Evolutionary conservation across 192 early-diverging fungal genomes (phyloP), one percentile per base, ranked within the genome.

Genomic region (Blastocladiella britannica): DNA sequence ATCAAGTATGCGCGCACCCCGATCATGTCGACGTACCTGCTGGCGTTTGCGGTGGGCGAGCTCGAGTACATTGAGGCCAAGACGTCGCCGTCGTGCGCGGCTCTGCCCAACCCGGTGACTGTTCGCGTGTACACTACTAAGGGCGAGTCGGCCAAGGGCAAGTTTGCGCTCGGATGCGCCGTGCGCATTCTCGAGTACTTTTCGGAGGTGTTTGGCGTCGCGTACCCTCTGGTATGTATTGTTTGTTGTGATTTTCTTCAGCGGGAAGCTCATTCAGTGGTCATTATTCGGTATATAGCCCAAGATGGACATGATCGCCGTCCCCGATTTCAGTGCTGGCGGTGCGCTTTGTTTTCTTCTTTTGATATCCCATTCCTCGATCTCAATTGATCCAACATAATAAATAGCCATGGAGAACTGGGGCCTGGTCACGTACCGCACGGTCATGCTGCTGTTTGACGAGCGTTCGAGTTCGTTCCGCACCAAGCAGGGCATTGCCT

Each of bases 391-490:
- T n/a, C n/a, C n/a, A n/a, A n/a, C n/a, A n/a, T n/a, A n/a, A n/a
- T n/a, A n/a, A n/a, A n/a, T n/a, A n/a, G 76, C 67, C 4, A 88
- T 88, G 86, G 85, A 87, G 71, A 89, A 89, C 75, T 89, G 87
- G 87, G 87, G 87, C 24, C 72, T 89, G 28, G 72, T 89, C 24
- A 76, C 83, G 3, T 89, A 82, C 70, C 74, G 87, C 28, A 76
- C 77, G 15, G 72, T 80, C 29, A 67, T 63, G 7, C 71, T 89
- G 29, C 70, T 88, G 20, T 82, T 69, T 55, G 79, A 80, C 59
- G 70, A 70, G 54, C 63, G 70, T 56, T 72, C 65, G 5, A 68
- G 71, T 25, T 63, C 70, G 52, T 72, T 75, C n/a, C 62, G 62
- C 22, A 67, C 64, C 51, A 83, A 84, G 73, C 71, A 84, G 55